Conservation (phyloP, 441 rosid genomes). For the Daphne laureola region DNA sequence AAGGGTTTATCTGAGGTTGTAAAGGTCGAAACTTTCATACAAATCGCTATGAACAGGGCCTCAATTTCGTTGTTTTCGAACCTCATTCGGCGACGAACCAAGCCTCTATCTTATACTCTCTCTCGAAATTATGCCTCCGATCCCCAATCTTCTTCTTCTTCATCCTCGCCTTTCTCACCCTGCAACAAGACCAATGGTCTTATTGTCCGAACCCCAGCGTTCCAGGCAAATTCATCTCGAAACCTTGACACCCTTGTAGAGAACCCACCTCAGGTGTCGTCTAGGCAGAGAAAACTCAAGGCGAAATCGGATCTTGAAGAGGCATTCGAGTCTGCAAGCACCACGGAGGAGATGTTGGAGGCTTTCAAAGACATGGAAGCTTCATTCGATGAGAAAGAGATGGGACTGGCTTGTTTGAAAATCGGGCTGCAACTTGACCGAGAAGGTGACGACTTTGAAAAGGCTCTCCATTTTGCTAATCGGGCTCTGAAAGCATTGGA, state of each 20-base stretch:
- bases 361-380: conserved; percentile 72
- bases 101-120: conserved; percentile 19
- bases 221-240: conserved; percentile 34
- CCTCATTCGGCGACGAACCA: conserved; percentile 26
- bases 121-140: conserved; percentile 23
- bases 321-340: conserved; percentile 72
- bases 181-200: conserved; percentile 31
- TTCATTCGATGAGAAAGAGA: conserved; percentile 59
- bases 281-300: conserved; percentile 47
- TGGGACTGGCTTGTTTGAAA: conserved; percentile 70
- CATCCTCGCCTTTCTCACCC: conserved; percentile 19
- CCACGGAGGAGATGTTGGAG: conserved; percentile 64
- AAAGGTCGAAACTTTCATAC: no score
- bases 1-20: conserved; percentile 26
- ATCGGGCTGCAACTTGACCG: conserved; percentile 81
- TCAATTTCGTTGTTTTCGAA: conserved; percentile 49
- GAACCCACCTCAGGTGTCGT: conserved; percentile 31
- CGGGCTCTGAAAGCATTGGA: conserved; percentile 67
- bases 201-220: conserved; percentile 24
- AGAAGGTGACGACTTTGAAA: conserved; percentile 75
- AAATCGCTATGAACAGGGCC: conserved; percentile 41
- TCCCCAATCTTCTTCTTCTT: conserved; percentile 18
- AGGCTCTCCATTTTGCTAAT: conserved; percentile 46
- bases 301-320: conserved; percentile 70
- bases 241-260: conserved; percentile 45